Evolutionary conservation across 2,329 filamentous ascomycete species (phyloP), one percentile per base, ranked within the genome.

Genomic region (Aspergillus novoparasiticus): DNA sequence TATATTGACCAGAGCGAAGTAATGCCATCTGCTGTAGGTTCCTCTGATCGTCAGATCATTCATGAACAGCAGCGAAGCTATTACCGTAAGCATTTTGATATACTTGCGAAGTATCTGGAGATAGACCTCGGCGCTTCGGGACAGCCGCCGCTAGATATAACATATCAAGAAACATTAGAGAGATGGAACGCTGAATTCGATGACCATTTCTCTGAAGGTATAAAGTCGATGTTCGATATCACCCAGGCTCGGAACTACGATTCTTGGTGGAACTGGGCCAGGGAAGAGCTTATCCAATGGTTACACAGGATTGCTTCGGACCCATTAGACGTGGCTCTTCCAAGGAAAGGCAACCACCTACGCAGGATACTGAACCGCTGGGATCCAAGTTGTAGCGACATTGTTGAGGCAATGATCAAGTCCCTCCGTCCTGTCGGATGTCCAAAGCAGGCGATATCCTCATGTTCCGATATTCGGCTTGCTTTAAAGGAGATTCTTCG

Each of bases 251-350:
- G 77, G 1, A 50, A 59, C 3, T 79, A 74, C 63, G 67, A 77
- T 46, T 79, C 75, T 2, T 75, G 66, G 59, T 79, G 77, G 77
- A 79, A 78, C 58, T 78, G 75, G 75, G 73, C 61, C 2, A 59
- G 69, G 0, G 70, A 77, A 60, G 74, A 75, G 2, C 60, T 69
- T 26, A 50, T 68, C 12, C 54, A 55, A 11, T 63, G 65, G 54
- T 30, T 66, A 21, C 56, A 59, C 9, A 58, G 63, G 11, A 26
- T 60, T 11, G 46, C 56, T 32, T 45, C 34, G 1, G 48, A 58
- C 19, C 19, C n/a, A 16, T 16, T 28, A 30, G 26, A 32, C 26
- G 39, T 23, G 2, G 28, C 19, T 12, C 26, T 46, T 41, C 26
- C 46, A 9, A 21, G 12, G 1, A 53, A 57, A 19, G 48, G 61